Base-by-base conservation (phyloP, 2,329 filamentous ascomycete species). In the Claviceps spartinae region DNA sequence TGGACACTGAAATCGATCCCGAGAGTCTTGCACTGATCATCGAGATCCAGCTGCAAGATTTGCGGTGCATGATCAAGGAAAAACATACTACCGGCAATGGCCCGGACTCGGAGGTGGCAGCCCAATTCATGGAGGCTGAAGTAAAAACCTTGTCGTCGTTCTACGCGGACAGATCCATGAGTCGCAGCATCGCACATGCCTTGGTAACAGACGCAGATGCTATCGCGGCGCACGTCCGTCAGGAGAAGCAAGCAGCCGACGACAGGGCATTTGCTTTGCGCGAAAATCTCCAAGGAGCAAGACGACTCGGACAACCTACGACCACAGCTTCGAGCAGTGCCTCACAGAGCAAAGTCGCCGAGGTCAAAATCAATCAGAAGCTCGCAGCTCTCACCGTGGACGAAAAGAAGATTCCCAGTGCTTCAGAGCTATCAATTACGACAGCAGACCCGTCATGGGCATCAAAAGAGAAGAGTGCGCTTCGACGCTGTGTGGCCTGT, bases 41-140 rank as follows among this genome's bases (percentile, higher is more conserved):
- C 16, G 47, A 58, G 42, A 54, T 59, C 9, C 56, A 60, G 30
- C 49, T 56, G 18, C 51, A 57, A 20, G 58, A 59, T 40, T 49
- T 52, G 1, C 44, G 53, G 7, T 41, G 18, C 22, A 43, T 58
- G 22, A n/a, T 18, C 41, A 57, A 55, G 40, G 57, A 55, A 4
- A 58, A 59, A 4, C 24, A 52, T 16, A 50, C 13, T 51, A 8
- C 3, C 16, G 40, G 34, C 14, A n/a, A 52, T 16, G 14, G 8
- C 2, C 41, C 45, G 18, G 50, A 61, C 20, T 44, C 34, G 2
- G 54, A 56, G 11, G 4, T 58, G 2, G 54, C 58, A 4, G 40
- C 52, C 2, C 37, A 56, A 22, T 18, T 55, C 5, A 56, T 52
- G 37, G 26, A 55, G 22, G 34, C 26, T 4, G 58, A 61, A 20